These are phyloP conservation scores for Trichophyton simii DNA, from an alignment of 2,329 filamentous ascomycete species.

Conservation along the genomic window DNA sequence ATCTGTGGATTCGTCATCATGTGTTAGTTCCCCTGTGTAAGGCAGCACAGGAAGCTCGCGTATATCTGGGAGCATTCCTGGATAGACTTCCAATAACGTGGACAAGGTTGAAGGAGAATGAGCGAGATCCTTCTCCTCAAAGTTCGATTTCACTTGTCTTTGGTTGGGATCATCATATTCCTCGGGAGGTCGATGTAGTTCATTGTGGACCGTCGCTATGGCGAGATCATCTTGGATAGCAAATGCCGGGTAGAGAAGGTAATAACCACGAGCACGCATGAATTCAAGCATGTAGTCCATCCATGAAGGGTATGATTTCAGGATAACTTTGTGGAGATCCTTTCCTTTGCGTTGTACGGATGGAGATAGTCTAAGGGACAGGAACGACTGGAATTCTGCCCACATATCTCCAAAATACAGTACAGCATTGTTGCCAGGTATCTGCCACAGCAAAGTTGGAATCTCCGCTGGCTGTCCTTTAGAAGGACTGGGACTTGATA, in stretches of 20 bases:
- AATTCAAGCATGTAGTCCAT: slow-evolving; percentile 67
- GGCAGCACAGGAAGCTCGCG: slow-evolving; percentile 46
- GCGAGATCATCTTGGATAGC: slow-evolving; percentile 34
- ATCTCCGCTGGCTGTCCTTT: slow-evolving; percentile 18
- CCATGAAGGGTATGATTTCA: slow-evolving; percentile 60
- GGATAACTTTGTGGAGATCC: slow-evolving; percentile 43
- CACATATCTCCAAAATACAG: slow-evolving; percentile 78
- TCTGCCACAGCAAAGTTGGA: slow-evolving; percentile 69
- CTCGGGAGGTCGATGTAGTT: slow-evolving; percentile 61
- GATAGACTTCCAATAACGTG: slow-evolving; percentile 35
- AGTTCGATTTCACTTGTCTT: neutral
- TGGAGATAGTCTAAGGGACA: slow-evolving; percentile 47
- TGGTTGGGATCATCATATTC: slow-evolving; percentile 34
- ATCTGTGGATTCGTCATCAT: slow-evolving; percentile 23
- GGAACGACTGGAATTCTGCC: slow-evolving; percentile 71
- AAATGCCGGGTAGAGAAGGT: slow-evolving; percentile 62
- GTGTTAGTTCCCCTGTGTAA: slow-evolving; percentile 48
- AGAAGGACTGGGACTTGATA: neutral
- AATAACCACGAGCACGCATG: slow-evolving; percentile 63
- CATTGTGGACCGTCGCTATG: slow-evolving; percentile 63
- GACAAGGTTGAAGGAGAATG: slow-evolving; percentile 34
- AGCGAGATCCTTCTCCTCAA: slow-evolving; percentile 18
- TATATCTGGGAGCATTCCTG: slow-evolving; percentile 38
- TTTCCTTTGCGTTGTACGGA: slow-evolving; percentile 9
- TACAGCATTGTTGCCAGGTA: slow-evolving; percentile 67